A percentile compares a stretch with the other conserved stretches of the same genome.
These are phyloP conservation scores for Neurospora sp. DNA, from an alignment of 2,329 filamentous ascomycete genomes.

Conservation along the genomic window DNA sequence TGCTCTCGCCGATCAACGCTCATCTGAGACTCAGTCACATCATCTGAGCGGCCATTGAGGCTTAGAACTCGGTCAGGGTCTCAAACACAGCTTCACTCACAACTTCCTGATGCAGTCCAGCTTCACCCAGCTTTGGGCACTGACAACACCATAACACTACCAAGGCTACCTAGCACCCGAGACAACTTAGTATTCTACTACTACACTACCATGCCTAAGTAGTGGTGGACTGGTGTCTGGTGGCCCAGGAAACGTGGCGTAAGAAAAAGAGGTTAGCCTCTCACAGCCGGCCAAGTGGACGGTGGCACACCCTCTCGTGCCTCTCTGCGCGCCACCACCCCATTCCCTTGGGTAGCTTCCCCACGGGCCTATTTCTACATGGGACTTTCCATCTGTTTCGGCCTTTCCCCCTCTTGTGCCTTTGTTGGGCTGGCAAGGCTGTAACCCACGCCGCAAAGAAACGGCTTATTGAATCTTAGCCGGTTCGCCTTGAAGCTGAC, in stretches of 20 bases:
- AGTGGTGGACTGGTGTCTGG: background rate
- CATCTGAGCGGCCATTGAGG: background rate
- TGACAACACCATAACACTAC: background rate
- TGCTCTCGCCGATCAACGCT: background rate
- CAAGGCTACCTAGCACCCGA: background rate
- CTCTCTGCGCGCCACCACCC: background rate
- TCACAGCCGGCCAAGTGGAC: conserved; percentile 23
- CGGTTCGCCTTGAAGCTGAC: background rate
- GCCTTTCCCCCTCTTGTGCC: background rate
- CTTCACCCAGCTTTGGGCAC: background rate
- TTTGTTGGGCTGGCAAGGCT: background rate
- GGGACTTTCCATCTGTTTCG: background rate
- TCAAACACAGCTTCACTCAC: background rate
- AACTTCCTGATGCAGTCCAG: background rate
- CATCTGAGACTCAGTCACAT: background rate
- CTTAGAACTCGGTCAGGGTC: background rate
- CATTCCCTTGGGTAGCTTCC: background rate
- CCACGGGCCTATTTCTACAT: background rate
- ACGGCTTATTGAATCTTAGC: background rate
- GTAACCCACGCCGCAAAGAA: background rate
- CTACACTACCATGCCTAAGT: background rate
- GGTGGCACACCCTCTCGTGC: conserved; percentile 4
- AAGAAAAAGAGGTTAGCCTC: conserved; percentile 14
- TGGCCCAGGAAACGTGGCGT: background rate
- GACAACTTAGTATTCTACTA: background rate